Evolutionary conservation across 768 basidiomycete genomes (phyloP).

Genomic region (Kwoniella bestiolae): DNA sequence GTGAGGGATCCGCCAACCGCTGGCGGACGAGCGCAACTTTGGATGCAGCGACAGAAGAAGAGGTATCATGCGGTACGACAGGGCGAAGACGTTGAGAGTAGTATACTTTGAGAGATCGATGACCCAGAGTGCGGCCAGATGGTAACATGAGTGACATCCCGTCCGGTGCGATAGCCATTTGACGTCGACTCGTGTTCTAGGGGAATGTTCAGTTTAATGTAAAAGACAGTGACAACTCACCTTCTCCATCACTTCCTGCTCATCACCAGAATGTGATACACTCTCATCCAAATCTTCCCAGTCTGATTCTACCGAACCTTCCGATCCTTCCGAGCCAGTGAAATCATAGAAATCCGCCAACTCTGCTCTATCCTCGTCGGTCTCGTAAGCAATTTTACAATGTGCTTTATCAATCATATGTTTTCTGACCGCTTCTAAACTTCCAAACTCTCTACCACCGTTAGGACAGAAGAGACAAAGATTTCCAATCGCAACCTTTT

Average conservation of each 20-base stretch:
- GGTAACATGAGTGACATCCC: slow-evolving; percentile 74
- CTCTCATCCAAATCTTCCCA: slow-evolving; percentile 53
- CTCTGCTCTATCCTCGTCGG: slow-evolving; percentile 77
- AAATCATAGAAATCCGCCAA: slow-evolving; percentile 95
- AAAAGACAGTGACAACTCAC: too few relatives aligned
- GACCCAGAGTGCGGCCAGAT: slow-evolving; percentile 88
- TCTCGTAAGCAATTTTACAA: slow-evolving; percentile 92
- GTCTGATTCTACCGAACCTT: slow-evolving; percentile 58
- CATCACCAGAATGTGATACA: slow-evolving; percentile 42
- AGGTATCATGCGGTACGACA: slow-evolving; percentile 43
- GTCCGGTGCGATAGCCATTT: slow-evolving; percentile 70
- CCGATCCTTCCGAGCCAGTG: slow-evolving; percentile 82
- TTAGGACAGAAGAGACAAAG: slow-evolving; percentile 85
- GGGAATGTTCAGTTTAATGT: neutral
- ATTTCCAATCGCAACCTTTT: slow-evolving; percentile 92
- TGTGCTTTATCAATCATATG: slow-evolving; percentile 95
- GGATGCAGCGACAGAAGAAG: slow-evolving; percentile 63
- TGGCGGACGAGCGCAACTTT: slow-evolving; percentile 77
- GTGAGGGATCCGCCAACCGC: slow-evolving; percentile 78
- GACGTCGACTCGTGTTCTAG: slow-evolving; percentile 61
- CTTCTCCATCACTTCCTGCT: slow-evolving; percentile 39
- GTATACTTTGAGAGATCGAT: slow-evolving; percentile 81
- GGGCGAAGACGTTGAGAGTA: slow-evolving; percentile 76
- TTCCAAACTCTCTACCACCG: slow-evolving; percentile 77
- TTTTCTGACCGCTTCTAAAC: slow-evolving; percentile 82